These are phyloP conservation scores for Fraxinus sp. DNA, from an alignment of 305 asterid species.

Conservation along the genomic window DNA sequence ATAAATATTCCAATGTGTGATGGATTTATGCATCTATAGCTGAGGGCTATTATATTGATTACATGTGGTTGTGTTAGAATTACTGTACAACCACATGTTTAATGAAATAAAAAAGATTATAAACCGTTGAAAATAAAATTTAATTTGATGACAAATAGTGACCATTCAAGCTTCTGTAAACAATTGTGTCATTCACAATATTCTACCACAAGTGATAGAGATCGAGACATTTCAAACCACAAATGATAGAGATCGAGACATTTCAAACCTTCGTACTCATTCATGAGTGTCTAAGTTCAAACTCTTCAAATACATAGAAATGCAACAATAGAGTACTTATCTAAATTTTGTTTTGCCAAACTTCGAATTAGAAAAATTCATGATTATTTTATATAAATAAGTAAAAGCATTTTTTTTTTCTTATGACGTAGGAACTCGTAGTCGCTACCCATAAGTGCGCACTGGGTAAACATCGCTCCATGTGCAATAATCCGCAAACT, in stretches of 20 bases:
- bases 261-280: not conserved
- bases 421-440: no score
- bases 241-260: not conserved
- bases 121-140: not conserved
- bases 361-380: not conserved
- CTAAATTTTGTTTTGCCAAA: not conserved
- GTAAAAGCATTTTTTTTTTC: not conserved
- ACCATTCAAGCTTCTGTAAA: not conserved
- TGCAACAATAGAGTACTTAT: not conserved
- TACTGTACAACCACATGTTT: not conserved
- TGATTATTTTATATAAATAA: not conserved
- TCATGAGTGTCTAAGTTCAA: not conserved
- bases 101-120: not conserved
- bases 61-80: not conserved
- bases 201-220: not conserved
- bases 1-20: not conserved
- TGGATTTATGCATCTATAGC: not conserved
- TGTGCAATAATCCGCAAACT: no score
- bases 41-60: not conserved
- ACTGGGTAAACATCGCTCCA: no score
- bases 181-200: not conserved
- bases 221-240: no score
- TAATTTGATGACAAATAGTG: not conserved
- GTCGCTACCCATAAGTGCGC: no score
- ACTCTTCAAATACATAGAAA: not conserved